Evolutionary conservation across 2,329 filamentous ascomycete genomes (phyloP).

Genomic region (Talaromyces atroroseus): DNA sequence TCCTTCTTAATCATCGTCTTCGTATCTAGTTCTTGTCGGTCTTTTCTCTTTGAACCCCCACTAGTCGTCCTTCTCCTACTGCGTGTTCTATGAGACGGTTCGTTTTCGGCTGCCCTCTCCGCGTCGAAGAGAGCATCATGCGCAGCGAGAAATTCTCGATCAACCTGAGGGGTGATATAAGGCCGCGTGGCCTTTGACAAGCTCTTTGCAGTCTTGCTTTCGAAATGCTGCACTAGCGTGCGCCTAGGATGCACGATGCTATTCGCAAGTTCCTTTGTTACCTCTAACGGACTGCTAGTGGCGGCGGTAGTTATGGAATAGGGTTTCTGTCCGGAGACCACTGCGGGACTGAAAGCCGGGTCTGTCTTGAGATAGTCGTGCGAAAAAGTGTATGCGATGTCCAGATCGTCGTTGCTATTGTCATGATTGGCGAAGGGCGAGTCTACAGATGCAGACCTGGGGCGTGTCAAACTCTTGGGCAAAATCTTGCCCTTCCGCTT

Average conservation of each 20-base stretch:
- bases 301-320: slow-evolving; percentile 11
- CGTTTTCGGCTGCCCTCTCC: slow-evolving; percentile 14
- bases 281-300: slow-evolving; percentile 13
- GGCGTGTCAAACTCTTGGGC: background rate
- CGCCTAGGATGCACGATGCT: slow-evolving; percentile 28
- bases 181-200: slow-evolving; percentile 32
- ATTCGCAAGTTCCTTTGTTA: slow-evolving; percentile 16
- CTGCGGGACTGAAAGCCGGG: slow-evolving; percentile 31
- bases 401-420: background rate
- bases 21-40: background rate
- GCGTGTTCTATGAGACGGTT: background rate
- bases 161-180: slow-evolving; percentile 26
- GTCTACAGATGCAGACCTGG: background rate
- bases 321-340: slow-evolving; percentile 18
- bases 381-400: background rate
- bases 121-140: slow-evolving; percentile 22
- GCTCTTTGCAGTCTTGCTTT: slow-evolving; percentile 23
- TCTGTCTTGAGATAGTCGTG: slow-evolving; percentile 18
- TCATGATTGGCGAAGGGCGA: background rate
- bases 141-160: slow-evolving; percentile 19
- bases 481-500: background rate
- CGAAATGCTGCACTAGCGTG: slow-evolving; percentile 26
- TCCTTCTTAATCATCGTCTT: background rate
- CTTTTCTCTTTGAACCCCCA: background rate
- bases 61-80: background rate